Evolutionary conservation across 805 yeast species (phyloP).

Genomic region (Kazachstania bromeliacearum): DNA sequence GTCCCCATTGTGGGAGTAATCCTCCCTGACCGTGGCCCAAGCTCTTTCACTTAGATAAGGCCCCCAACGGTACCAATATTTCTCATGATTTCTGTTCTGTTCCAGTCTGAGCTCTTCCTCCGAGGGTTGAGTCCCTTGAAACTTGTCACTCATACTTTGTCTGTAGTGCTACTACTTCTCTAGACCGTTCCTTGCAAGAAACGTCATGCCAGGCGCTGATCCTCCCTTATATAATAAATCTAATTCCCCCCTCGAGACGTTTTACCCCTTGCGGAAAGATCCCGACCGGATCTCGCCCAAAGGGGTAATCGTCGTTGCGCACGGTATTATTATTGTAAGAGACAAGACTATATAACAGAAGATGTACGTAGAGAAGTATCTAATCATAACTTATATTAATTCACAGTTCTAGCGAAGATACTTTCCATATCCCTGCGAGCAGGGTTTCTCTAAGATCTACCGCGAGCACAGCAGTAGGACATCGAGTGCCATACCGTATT

Average conservation of each 20-base stretch:
- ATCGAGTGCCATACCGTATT: slow-evolving; percentile 13
- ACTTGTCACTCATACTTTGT: slow-evolving; percentile 17
- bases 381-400: slow-evolving; percentile 19
- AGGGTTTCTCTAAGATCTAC: slow-evolving; percentile 63
- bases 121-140: slow-evolving; percentile 15
- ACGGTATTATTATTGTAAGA: too few relatives aligned
- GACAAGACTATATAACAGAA: neutral
- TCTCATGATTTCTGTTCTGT: slow-evolving; percentile 28
- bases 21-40: slow-evolving; percentile 84
- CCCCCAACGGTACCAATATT: slow-evolving; percentile 87
- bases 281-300: too few relatives aligned
- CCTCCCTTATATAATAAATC: too few relatives aligned
- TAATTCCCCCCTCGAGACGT: too few relatives aligned
- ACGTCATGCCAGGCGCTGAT: too few relatives aligned
- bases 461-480: slow-evolving; percentile 76
- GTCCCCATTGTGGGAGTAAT: slow-evolving; percentile 75
- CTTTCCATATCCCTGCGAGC: slow-evolving; percentile 8
- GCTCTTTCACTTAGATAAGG: slow-evolving; percentile 83
- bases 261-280: too few relatives aligned
- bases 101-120: slow-evolving; percentile 31
- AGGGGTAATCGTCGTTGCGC: too few relatives aligned
- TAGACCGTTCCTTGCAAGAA: too few relatives aligned
- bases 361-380: slow-evolving; percentile 16
- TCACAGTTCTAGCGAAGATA: slow-evolving; percentile 24
- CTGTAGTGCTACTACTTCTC: too few relatives aligned